Percentiles rank a stretch among this genome's conserved stretches.
These are phyloP conservation scores for Aureobasidium musti DNA, from an alignment of 2,329 filamentous ascomycete genomes.

Conservation along the genomic window DNA sequence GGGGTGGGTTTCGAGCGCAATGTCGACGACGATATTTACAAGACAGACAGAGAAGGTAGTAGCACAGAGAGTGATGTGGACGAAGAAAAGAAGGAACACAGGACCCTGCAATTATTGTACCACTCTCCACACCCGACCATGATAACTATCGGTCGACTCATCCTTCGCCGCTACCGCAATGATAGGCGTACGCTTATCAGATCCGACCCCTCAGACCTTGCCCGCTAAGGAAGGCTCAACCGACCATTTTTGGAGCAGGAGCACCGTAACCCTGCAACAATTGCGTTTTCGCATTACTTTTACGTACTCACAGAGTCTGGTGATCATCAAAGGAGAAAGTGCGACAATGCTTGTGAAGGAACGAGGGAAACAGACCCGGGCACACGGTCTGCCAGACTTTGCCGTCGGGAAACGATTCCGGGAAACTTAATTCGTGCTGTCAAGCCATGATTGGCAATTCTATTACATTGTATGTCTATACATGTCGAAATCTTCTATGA, in stretches of 20 bases:
- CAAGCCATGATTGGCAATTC: background rate
- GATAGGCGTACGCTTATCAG: constrained; percentile 27
- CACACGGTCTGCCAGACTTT: background rate
- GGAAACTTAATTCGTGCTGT: background rate
- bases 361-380: background rate
- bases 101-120: constrained; percentile 10
- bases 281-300: background rate
- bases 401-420: constrained; percentile 11
- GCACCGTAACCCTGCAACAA: background rate
- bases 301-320: constrained; percentile 4
- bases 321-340: background rate
- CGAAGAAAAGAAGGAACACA: background rate
- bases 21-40: background rate
- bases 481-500: background rate
- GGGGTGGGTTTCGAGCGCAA: background rate
- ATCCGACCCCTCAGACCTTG: constrained; percentile 17
- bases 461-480: background rate
- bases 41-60: background rate
- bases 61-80: background rate
- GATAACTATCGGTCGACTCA: constrained; percentile 16
- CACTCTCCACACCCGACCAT: background rate
- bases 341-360: background rate
- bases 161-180: background rate
- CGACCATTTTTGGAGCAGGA: background rate
- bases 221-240: constrained; percentile 15